Base-by-base conservation (phyloP, 2,329 filamentous ascomycete species). In the Raffaelea albimanens region DNA sequence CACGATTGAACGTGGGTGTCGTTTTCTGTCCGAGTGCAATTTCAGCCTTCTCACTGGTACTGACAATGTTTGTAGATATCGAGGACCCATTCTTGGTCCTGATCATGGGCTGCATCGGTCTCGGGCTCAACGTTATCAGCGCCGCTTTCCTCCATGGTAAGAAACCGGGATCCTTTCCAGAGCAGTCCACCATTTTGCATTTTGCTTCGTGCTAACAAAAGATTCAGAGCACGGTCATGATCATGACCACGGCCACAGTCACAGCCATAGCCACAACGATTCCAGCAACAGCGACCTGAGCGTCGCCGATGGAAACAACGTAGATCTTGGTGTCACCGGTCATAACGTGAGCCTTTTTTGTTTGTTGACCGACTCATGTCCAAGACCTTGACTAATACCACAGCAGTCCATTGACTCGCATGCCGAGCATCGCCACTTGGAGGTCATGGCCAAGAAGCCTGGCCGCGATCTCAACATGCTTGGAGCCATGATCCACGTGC, bases 401-500 rank as follows among this genome's bases (percentile, higher is more conserved):
- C n/a, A n/a, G 31, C 31, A n/a, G 5, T 19, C 34, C 34, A 38
- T 7, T 16, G 8, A 10, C 59, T 61, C 29, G 19, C 76, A 79
- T 51, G 61, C 67, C 20, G 64, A 70, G n/a, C 75, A 80, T 56
- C 70, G 68, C 3, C 76, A 78, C 53, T 62, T 61, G 16, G 52
- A 58, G 8, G 48, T 59, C 18, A 56, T 58, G 19, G 50, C 60
- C 10, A 55, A 62, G 45, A 50, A 55, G 14, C 67, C 65, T 1
- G 68, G 68, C 1, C 70, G 69, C 49, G 81, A 89, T 58, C 67
- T 89, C n/a, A 83, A 80, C 11, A 82, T 87, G 69, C 66, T 85
- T 52, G 84, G 81, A 2, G 83, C 86, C 1, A 58, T 89, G 11
- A 63, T 86, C 14, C 85, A 90, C 56, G 75, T 89, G 22, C 57